A percentile compares a stretch with the other conserved stretches of the same genome.
These are phyloP conservation scores for Gracilaria domingensis DNA, from an alignment of 23 red algal genomes.

Conservation along the genomic window DNA sequence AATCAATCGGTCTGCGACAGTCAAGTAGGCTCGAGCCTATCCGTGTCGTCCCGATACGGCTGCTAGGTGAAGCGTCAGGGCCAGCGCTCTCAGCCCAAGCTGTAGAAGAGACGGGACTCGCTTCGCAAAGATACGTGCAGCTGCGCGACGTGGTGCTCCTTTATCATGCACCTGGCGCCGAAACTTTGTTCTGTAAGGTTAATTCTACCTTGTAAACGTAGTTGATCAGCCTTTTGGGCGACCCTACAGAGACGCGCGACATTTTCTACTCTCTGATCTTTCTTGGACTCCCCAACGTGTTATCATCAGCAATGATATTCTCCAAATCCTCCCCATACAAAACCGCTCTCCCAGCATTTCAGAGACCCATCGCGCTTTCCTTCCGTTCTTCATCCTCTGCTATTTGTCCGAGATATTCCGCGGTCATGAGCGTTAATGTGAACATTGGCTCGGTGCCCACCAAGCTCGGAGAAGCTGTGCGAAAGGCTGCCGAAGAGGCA, in stretches of 20 bases:
- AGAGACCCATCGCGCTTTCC: not conserved
- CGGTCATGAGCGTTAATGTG: not conserved
- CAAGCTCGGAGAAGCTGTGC: slow-evolving; percentile 3
- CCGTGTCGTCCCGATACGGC: no score
- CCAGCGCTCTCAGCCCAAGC: not conserved
- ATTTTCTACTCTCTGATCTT: slow-evolving; percentile 20
- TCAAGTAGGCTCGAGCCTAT: no score
- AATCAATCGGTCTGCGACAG: no score
- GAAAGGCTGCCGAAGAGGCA: not conserved
- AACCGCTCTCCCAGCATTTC: not conserved
- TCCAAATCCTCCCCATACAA: not conserved
- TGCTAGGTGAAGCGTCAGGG: no score
- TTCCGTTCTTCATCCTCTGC: not conserved
- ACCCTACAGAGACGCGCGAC: not conserved
- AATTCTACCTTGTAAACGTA: not conserved
- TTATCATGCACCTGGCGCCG: not conserved
- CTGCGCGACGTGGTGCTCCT: not conserved
- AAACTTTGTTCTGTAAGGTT: not conserved
- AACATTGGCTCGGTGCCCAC: slow-evolving; percentile 17
- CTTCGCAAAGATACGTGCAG: not conserved
- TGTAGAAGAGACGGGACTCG: not conserved
- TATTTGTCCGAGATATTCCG: not conserved
- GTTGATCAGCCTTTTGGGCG: not conserved
- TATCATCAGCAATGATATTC: slow-evolving; percentile 39
- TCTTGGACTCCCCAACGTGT: slow-evolving; percentile 3